Percentiles rank a stretch among this genome's conserved stretches.
These are phyloP conservation scores for Grigorovia transvaalensis DNA, from an alignment of 805 yeast species.

Conservation along the genomic window DNA sequence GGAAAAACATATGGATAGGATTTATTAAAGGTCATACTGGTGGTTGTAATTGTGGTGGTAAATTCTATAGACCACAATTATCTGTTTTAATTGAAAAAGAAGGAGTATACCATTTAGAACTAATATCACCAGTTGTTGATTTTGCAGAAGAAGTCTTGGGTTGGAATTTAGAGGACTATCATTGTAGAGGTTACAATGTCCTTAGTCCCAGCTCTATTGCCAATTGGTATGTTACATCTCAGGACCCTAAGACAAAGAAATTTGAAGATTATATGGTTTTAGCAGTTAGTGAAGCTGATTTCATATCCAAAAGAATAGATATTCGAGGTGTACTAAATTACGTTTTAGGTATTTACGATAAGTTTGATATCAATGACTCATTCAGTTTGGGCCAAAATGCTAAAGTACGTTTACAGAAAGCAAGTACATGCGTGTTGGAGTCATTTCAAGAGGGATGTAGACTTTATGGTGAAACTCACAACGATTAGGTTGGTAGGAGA, in stretches of 20 bases:
- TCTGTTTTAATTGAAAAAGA: slow-evolving; percentile 8
- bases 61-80: slow-evolving; percentile 13
- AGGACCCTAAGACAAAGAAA: slow-evolving; percentile 8
- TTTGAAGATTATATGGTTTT: slow-evolving; percentile 32
- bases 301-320: slow-evolving; percentile 28
- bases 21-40: slow-evolving; percentile 12
- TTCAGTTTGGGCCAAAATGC: background rate
- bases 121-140: slow-evolving; percentile 9
- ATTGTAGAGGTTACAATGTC: slow-evolving; percentile 8
- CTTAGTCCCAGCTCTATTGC: slow-evolving; percentile 12
- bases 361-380: background rate
- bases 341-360: slow-evolving; percentile 24
- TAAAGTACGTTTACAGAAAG: background rate
- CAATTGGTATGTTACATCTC: slow-evolving; percentile 12
- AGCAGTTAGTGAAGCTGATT: slow-evolving; percentile 32
- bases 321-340: slow-evolving; percentile 31
- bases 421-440: background rate
- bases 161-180: slow-evolving; percentile 10
- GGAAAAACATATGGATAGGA: slow-evolving; percentile 15
- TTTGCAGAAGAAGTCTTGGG: slow-evolving; percentile 9
- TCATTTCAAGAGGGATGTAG: background rate
- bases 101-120: slow-evolving; percentile 12
- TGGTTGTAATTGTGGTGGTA: slow-evolving; percentile 13
- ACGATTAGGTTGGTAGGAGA: background rate
- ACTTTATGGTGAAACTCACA: background rate